Percentiles rank a stretch among this genome's conserved stretches.
These are phyloP conservation scores for Tolypocladium sp. DNA, from an alignment of 2,329 filamentous ascomycete genomes.

Conservation along the genomic window DNA sequence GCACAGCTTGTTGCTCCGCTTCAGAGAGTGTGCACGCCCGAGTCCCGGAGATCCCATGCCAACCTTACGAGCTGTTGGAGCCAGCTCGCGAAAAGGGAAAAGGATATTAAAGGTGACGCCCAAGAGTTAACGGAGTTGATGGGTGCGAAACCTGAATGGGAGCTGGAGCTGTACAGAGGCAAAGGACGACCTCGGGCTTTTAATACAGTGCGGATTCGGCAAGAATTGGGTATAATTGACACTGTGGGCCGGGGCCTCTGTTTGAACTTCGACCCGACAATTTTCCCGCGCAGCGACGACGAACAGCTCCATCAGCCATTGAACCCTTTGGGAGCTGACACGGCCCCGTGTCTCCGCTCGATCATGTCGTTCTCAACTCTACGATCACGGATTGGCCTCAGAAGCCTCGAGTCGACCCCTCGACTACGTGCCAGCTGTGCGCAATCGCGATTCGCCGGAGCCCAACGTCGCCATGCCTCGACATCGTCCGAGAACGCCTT, in stretches of 20 bases:
- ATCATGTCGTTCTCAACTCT: conserved; percentile 7
- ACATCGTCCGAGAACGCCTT: conserved; percentile 18
- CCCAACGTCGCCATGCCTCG: conserved; percentile 21
- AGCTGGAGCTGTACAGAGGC: too few species aligned
- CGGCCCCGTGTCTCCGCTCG: conserved; percentile 1
- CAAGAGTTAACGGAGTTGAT: too few species aligned
- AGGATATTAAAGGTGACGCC: too few species aligned
- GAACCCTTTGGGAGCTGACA: conserved; percentile 8
- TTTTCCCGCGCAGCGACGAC: background rate
- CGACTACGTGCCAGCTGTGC: conserved; percentile 1
- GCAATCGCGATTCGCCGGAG: background rate
- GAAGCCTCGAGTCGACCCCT: conserved; percentile 4
- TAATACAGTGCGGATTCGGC: background rate
- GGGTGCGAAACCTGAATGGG: too few species aligned
- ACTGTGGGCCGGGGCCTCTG: background rate
- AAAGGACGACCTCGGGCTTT: too few species aligned
- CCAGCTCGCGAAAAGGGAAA: too few species aligned
- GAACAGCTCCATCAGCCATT: background rate
- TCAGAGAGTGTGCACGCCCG: too few species aligned
- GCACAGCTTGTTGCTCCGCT: too few species aligned
- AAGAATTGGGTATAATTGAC: background rate
- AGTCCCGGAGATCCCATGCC: too few species aligned
- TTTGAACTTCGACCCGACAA: background rate
- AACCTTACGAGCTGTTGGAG: too few species aligned
- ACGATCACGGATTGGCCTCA: conserved; percentile 6